phyloP scores from a whole-genome alignment of 306 rosid species.

The Trifolium pratense region DNA sequence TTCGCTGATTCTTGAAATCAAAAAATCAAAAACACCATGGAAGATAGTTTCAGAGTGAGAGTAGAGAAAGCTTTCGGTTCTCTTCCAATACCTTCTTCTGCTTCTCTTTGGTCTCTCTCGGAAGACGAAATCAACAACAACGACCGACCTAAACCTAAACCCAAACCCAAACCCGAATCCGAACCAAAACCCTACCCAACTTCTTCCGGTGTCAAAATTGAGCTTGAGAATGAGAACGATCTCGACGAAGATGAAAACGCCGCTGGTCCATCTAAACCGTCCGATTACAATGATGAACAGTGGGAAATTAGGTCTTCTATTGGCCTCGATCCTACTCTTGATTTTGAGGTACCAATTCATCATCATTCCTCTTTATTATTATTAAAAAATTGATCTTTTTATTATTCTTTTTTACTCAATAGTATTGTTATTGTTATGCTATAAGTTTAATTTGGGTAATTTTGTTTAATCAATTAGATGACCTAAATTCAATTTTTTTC shows the following conservation, averaged over 20 bases:
- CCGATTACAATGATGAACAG: conserved; percentile 77
- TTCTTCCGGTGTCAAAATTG: conserved; percentile 29
- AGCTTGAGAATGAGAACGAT: conserved; percentile 55
- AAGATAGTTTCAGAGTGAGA: conserved; percentile 51
- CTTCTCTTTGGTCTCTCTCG: conserved; percentile 80
- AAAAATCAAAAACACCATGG: conserved; percentile 14
- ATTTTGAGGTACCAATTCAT: conserved; percentile 64
- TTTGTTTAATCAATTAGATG: background rate
- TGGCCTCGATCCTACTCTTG: conserved; percentile 86
- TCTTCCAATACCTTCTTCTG: conserved; percentile 43
- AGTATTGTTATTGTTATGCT: background rate
- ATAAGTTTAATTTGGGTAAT: background rate
- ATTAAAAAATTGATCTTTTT: background rate
- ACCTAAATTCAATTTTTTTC: background rate
- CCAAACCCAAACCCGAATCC: conserved; percentile 47
- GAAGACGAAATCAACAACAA: conserved; percentile 64
- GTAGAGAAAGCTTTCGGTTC: conserved; percentile 45
- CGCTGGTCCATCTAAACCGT: conserved; percentile 50
- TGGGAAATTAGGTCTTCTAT: conserved; percentile 80
- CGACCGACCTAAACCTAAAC: conserved; percentile 32
- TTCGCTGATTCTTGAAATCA: background rate
- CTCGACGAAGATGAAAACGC: conserved; percentile 49
- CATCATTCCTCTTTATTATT: background rate
- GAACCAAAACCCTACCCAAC: conserved; percentile 44
- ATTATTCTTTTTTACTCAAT: background rate